phyloP scores from a whole-genome alignment of 2,329 filamentous ascomycete genomes.

The Ophiocordyceps camponoti-saundersi region DNA sequence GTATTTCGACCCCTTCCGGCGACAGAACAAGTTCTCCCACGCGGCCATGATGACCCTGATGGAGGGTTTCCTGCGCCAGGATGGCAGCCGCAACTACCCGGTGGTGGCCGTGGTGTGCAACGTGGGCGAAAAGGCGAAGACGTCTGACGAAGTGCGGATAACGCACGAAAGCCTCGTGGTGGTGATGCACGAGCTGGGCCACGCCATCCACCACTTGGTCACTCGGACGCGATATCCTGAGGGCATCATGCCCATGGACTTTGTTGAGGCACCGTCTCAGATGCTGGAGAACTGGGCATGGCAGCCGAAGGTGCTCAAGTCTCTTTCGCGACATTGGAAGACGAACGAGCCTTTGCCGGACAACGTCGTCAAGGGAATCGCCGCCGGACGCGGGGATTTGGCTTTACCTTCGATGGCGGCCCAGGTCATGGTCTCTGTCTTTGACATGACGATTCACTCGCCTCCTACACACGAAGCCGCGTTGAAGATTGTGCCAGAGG shows the following conservation, averaged over 20 bases:
- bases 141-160: slow-evolving; percentile 59
- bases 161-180: slow-evolving; percentile 76
- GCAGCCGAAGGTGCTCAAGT: slow-evolving; percentile 45
- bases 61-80: slow-evolving; percentile 48
- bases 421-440: slow-evolving; percentile 67
- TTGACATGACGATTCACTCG: slow-evolving; percentile 68
- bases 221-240: slow-evolving; percentile 44
- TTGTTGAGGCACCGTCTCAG: slow-evolving; percentile 55
- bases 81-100: slow-evolving; percentile 58
- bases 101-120: slow-evolving; percentile 72
- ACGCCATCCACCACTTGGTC: slow-evolving; percentile 55
- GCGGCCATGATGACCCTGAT: slow-evolving; percentile 74
- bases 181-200: slow-evolving; percentile 62
- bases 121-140: slow-evolving; percentile 57
- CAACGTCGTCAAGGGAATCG: slow-evolving; percentile 55
- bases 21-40: slow-evolving; percentile 70
- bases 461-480: slow-evolving; percentile 52
- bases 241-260: slow-evolving; percentile 53
- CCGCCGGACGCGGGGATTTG: slow-evolving; percentile 67
- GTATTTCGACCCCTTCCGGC: slow-evolving; percentile 66
- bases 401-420: slow-evolving; percentile 62
- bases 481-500: slow-evolving; percentile 45
- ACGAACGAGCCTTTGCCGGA: slow-evolving; percentile 55
- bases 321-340: slow-evolving; percentile 58
- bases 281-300: slow-evolving; percentile 69